Conservation (phyloP, 2,329 filamentous ascomycete species). For the Claviceps sp. region DNA sequence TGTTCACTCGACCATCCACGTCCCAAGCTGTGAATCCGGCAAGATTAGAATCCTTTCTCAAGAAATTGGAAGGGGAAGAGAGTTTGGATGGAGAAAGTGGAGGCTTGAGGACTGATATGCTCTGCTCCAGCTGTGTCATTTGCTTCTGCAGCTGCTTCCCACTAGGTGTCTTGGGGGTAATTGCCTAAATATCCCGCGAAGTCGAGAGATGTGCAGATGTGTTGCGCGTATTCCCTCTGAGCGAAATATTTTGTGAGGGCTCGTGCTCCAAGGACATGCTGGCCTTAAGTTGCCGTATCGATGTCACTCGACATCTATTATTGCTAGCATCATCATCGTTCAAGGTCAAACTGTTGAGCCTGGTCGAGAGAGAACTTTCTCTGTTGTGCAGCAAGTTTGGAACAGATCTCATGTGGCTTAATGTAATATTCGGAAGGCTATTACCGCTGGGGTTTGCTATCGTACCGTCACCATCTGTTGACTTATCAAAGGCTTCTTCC, state of each 20-base stretch:
- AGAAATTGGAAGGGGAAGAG: slow-evolving; percentile 39
- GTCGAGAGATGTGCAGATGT: slow-evolving; percentile 7
- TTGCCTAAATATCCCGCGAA: slow-evolving; percentile 18
- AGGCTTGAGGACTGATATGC: slow-evolving; percentile 21
- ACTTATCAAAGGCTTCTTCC: slow-evolving; percentile 24
- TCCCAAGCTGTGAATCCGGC: slow-evolving; percentile 58
- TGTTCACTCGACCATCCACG: slow-evolving; percentile 60
- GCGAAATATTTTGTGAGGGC: slow-evolving; percentile 10
- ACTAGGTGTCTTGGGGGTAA: slow-evolving; percentile 21
- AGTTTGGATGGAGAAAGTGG: slow-evolving; percentile 25
- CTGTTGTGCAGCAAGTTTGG: slow-evolving; percentile 19
- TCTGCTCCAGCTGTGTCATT: slow-evolving; percentile 19
- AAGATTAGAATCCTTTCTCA: slow-evolving; percentile 64
- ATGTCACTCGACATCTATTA: slow-evolving; percentile 34
- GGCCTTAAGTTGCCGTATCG: slow-evolving; percentile 13
- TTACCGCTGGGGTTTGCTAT: slow-evolving; percentile 6
- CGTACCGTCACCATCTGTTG: slow-evolving; percentile 23
- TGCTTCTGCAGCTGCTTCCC: slow-evolving; percentile 18
- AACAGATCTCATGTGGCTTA: slow-evolving; percentile 14
- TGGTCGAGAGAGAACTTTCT: slow-evolving; percentile 30
- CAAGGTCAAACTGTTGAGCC: slow-evolving; percentile 27
- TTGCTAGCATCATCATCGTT: slow-evolving; percentile 13
- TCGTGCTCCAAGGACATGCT: slow-evolving; percentile 13
- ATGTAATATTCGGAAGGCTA: slow-evolving; percentile 10
- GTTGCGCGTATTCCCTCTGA: slow-evolving; percentile 3